These are phyloP conservation scores for Termitomyces bulborhizus DNA, from an alignment of 768 basidiomycete genomes.

Conservation along the genomic window DNA sequence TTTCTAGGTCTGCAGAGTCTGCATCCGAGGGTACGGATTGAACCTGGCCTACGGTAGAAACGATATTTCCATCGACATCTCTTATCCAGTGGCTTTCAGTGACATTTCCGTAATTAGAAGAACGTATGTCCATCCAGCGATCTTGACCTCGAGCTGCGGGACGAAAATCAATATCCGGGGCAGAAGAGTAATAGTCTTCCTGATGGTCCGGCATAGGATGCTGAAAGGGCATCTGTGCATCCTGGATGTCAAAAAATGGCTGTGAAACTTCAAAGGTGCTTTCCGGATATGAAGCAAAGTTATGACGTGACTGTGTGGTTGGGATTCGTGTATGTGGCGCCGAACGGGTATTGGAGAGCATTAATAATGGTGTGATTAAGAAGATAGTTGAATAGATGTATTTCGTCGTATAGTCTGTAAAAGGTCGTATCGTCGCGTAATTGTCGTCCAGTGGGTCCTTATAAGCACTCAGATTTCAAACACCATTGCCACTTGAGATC, in stretches of 20 bases:
- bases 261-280: background rate
- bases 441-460: slow-evolving; percentile 1
- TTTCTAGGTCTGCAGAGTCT: slow-evolving; percentile 1
- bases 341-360: background rate
- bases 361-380: background rate
- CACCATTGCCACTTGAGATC: background rate
- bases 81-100: background rate
- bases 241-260: background rate
- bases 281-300: background rate
- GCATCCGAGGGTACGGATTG: slow-evolving; percentile 6
- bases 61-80: background rate
- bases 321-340: slow-evolving; percentile 3
- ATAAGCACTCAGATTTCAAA: background rate
- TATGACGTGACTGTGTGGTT: slow-evolving; percentile 3
- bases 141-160: background rate
- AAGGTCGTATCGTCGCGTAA: background rate
- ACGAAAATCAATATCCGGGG: background rate
- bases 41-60: background rate
- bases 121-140: background rate
- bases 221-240: background rate
- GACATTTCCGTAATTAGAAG: background rate
- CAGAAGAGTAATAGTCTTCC: background rate
- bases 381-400: background rate
- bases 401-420: background rate
- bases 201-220: background rate